Conservation (phyloP, 2,329 filamentous ascomycete genomes). For the Lachnellula cervina region DNA sequence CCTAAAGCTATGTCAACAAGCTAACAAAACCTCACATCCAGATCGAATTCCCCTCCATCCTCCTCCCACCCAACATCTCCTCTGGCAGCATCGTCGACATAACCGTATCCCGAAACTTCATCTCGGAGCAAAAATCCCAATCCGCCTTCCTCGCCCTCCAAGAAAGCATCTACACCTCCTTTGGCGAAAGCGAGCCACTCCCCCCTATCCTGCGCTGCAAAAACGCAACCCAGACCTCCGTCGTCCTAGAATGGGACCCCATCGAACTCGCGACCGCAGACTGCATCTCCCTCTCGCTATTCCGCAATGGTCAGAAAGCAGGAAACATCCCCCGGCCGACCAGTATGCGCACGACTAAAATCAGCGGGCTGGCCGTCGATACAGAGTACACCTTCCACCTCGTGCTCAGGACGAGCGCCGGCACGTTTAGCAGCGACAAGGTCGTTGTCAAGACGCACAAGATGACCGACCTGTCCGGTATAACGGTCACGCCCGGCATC, state of each 20-base stretch:
- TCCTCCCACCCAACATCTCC: conserved; percentile 89
- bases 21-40: conserved; percentile 37
- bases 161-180: conserved; percentile 78
- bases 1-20: conserved; percentile 1
- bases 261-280: conserved; percentile 89
- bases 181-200: conserved; percentile 73
- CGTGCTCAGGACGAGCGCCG: conserved; percentile 83
- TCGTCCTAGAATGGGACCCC: conserved; percentile 97
- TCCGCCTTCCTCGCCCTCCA: conserved; percentile 80
- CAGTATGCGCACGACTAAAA: conserved; percentile 92
- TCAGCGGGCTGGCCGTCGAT: conserved; percentile 91
- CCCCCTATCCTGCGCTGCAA: conserved; percentile 80
- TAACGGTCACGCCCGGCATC: conserved; percentile 89
- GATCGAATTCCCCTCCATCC: conserved; percentile 98
- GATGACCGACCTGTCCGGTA: conserved; percentile 94
- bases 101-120: conserved; percentile 80
- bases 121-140: conserved; percentile 70
- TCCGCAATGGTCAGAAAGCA: conserved; percentile 94
- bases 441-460: conserved; percentile 89
- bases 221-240: conserved; percentile 97
- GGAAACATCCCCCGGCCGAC: conserved; percentile 86
- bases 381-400: conserved; percentile 95
- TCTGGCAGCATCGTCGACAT: conserved; percentile 98
- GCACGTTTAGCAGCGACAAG: conserved; percentile 78
- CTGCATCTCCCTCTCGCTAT: conserved; percentile 81